phyloP scores from a whole-genome alignment of 805 yeast species.

The Yamadazyma paraphyllophila region DNA sequence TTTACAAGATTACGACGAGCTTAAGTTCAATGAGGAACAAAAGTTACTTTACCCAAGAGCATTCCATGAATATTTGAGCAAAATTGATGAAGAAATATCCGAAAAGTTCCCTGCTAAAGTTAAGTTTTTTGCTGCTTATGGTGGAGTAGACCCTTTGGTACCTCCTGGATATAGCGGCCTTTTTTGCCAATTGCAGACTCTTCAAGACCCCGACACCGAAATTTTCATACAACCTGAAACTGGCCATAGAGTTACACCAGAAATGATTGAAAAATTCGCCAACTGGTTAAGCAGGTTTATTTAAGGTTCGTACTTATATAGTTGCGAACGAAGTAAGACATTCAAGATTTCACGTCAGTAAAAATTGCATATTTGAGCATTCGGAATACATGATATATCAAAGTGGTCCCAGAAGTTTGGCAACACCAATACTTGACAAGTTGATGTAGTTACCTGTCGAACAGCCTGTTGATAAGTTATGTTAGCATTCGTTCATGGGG shows the following conservation, averaged over 20 bases:
- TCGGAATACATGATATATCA: too few relatives aligned
- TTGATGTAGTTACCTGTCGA: too few relatives aligned
- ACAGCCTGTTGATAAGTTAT: too few relatives aligned
- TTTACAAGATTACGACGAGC: conserved; percentile 27
- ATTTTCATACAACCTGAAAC: conserved; percentile 27
- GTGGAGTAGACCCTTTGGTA: conserved; percentile 34
- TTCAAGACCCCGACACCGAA: conserved; percentile 23
- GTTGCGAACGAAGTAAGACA: too few relatives aligned
- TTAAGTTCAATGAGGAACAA: conserved; percentile 28
- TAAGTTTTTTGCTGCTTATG: conserved; percentile 37
- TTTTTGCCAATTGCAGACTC: conserved; percentile 31
- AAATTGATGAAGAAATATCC: conserved; percentile 29
- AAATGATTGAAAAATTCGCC: conserved; percentile 33
- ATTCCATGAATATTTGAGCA: conserved; percentile 29
- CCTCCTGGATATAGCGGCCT: conserved; percentile 31
- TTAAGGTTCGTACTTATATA: not conserved
- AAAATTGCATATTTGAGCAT: too few relatives aligned
- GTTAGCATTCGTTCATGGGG: too few relatives aligned
- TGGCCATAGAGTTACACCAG: conserved; percentile 34
- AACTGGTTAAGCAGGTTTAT: conserved; percentile 26
- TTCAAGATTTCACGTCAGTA: too few relatives aligned
- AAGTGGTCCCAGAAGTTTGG: too few relatives aligned
- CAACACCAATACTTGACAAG: too few relatives aligned
- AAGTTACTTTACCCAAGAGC: conserved; percentile 29
- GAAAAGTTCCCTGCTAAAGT: conserved; percentile 34